phyloP scores from a whole-genome alignment of 2,329 filamentous ascomycete genomes.

The Trichophyton schoenleinii region DNA sequence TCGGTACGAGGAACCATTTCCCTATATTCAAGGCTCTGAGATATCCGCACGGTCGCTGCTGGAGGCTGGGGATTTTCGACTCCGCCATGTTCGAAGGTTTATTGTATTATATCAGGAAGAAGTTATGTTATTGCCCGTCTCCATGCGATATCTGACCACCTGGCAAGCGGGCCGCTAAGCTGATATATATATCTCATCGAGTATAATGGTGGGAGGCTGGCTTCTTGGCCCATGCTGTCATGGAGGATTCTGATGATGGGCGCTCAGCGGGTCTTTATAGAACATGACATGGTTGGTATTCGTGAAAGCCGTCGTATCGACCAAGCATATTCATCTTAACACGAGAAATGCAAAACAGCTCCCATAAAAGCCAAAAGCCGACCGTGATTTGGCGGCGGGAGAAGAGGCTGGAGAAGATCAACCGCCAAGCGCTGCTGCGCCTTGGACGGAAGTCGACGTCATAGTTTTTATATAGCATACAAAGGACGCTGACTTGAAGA shows the following conservation, averaged over 20 bases:
- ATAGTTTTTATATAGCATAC: neutral
- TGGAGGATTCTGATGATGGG: neutral
- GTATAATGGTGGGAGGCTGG: neutral
- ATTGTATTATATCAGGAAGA: neutral
- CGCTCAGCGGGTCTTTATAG: neutral
- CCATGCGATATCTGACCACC: neutral
- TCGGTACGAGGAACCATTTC: slow-evolving; percentile 6
- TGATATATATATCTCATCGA: neutral
- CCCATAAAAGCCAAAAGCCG: neutral
- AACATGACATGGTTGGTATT: neutral
- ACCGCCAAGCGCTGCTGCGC: neutral
- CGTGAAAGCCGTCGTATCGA: neutral
- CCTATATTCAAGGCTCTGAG: neutral
- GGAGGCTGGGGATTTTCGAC: neutral
- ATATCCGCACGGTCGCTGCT: neutral
- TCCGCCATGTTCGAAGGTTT: neutral
- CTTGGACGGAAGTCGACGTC: neutral
- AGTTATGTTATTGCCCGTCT: neutral
- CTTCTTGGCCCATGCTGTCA: neutral
- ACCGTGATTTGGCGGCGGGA: neutral
- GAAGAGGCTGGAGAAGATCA: neutral
- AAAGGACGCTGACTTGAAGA: too few relatives aligned
- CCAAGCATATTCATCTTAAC: neutral
- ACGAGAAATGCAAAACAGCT: neutral
- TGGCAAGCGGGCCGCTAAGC: neutral